Evolutionary conservation across 2,329 filamentous ascomycete genomes (phyloP).

Genomic region (Ophiostoma fasciatum): DNA sequence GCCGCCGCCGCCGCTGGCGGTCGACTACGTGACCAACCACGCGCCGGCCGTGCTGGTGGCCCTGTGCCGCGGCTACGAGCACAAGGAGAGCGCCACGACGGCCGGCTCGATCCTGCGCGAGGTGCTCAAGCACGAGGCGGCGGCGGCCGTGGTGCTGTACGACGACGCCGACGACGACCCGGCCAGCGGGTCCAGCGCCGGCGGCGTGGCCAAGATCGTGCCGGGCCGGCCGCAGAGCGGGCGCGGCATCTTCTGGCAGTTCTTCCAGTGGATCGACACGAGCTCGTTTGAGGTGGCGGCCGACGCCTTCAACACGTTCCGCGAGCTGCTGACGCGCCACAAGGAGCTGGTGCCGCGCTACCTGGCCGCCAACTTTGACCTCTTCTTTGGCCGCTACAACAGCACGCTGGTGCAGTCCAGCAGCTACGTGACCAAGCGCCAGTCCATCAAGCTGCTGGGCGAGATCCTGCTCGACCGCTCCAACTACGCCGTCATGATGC

Average conservation of each 20-base stretch:
- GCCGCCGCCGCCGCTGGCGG: slow-evolving; percentile 45
- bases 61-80: slow-evolving; percentile 77
- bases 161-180: slow-evolving; percentile 58
- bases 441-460: slow-evolving; percentile 92
- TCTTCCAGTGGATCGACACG: slow-evolving; percentile 95
- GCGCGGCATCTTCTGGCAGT: slow-evolving; percentile 84
- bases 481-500: slow-evolving; percentile 97
- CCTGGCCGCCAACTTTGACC: slow-evolving; percentile 74
- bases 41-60: slow-evolving; percentile 78
- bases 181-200: slow-evolving; percentile 45
- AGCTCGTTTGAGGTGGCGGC: slow-evolving; percentile 93
- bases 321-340: slow-evolving; percentile 86
- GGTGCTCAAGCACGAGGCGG: slow-evolving; percentile 76
- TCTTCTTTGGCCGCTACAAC: slow-evolving; percentile 90
- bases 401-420: slow-evolving; percentile 74
- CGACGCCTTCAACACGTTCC: slow-evolving; percentile 94
- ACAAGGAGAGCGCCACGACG: slow-evolving; percentile 80
- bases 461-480: slow-evolving; percentile 88
- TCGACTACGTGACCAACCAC: slow-evolving; percentile 78
- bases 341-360: slow-evolving; percentile 84
- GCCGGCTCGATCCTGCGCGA: slow-evolving; percentile 84
- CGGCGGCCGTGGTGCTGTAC: slow-evolving; percentile 82
- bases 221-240: slow-evolving; percentile 62
- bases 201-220: slow-evolving; percentile 65
- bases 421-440: slow-evolving; percentile 93